A percentile compares a stretch with the other conserved stretches of the same genome.
These are phyloP conservation scores for Ocimum tenuiflorum DNA, from an alignment of 257 asterid species.

Conservation along the genomic window DNA sequence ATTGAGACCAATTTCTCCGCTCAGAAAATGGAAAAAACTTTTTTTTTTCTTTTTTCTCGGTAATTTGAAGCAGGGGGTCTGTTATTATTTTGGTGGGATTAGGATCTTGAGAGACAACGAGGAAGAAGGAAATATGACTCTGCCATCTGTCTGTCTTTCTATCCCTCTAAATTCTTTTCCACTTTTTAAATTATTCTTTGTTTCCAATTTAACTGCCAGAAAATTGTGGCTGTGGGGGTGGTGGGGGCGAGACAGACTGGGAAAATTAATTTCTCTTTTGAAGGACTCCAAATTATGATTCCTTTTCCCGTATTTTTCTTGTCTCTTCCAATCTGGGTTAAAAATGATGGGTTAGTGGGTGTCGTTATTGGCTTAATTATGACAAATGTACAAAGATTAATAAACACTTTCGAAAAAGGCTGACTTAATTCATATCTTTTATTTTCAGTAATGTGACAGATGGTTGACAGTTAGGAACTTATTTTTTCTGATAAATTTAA, in stretches of 20 bases:
- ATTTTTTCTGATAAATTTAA: not conserved
- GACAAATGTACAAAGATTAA: conserved; percentile 6
- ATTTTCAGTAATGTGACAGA: not conserved
- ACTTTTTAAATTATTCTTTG: not conserved
- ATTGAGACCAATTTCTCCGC: not conserved
- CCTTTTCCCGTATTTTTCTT: not conserved
- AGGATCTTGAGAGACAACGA: conserved; percentile 31
- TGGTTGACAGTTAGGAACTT: conserved; percentile 11
- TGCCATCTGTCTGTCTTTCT: conserved; percentile 21
- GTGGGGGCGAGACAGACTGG: conserved; percentile 31
- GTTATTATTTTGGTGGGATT: conserved; percentile 24
- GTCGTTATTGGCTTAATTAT: conserved; percentile 38
- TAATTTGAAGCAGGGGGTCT: conserved; percentile 4
- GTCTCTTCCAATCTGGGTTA: not conserved
- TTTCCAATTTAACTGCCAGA: not conserved
- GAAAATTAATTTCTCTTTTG: conserved; percentile 10
- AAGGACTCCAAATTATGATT: not conserved
- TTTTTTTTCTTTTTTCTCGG: not conserved
- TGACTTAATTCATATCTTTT: not conserved
- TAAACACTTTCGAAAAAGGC: not conserved
- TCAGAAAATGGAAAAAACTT: not conserved
- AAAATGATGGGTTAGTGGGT: conserved; percentile 33
- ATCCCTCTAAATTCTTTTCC: conserved; percentile 22
- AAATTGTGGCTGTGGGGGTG: conserved; percentile 28
- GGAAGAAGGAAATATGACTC: conserved; percentile 13